Conservation (phyloP, 78 protist species). For the Dictyostelium firmibasis region DNA sequence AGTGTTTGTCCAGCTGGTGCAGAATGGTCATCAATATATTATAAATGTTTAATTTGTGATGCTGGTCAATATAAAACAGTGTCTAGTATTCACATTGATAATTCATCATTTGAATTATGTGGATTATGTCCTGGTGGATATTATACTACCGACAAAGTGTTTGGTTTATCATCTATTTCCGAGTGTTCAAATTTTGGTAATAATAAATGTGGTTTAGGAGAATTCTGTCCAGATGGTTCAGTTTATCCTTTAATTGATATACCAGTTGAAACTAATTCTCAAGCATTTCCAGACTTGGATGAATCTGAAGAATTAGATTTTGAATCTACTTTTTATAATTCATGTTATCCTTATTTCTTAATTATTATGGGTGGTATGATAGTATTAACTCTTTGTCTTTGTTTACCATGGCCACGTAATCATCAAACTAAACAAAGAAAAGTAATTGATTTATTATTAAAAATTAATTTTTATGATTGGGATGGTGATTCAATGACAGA, state of each 20-base stretch:
- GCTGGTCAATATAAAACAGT: conserved; percentile 45
- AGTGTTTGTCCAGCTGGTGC: conserved; percentile 45
- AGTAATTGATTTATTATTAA: not conserved
- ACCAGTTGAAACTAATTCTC: not conserved
- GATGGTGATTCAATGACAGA: conserved; percentile 49
- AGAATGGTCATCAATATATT: conserved; percentile 19
- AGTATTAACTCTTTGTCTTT: not conserved
- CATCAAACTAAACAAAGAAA: not conserved
- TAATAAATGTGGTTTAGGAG: not conserved
- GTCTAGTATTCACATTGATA: not conserved
- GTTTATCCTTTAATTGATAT: conserved; percentile 9
- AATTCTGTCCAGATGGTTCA: conserved; percentile 68
- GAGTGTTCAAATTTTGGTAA: conserved; percentile 19
- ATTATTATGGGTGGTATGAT: conserved; percentile 40
- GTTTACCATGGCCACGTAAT: conserved; percentile 57
- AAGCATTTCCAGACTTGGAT: conserved; percentile 16
- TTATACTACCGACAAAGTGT: not conserved
- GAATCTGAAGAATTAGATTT: conserved; percentile 42
- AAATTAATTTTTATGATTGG: conserved; percentile 61
- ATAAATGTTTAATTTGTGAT: conserved; percentile 11
- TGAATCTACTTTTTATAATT: conserved; percentile 60
- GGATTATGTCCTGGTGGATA: conserved; percentile 60
- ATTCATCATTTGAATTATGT: conserved; percentile 64
- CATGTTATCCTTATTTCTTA: conserved; percentile 65
- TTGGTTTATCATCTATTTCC: conserved; percentile 1